Evolutionary conservation across 768 basidiomycete species (phyloP), one percentile per base, ranked within the genome.

Genomic region (Multifurca ochricompacta): DNA sequence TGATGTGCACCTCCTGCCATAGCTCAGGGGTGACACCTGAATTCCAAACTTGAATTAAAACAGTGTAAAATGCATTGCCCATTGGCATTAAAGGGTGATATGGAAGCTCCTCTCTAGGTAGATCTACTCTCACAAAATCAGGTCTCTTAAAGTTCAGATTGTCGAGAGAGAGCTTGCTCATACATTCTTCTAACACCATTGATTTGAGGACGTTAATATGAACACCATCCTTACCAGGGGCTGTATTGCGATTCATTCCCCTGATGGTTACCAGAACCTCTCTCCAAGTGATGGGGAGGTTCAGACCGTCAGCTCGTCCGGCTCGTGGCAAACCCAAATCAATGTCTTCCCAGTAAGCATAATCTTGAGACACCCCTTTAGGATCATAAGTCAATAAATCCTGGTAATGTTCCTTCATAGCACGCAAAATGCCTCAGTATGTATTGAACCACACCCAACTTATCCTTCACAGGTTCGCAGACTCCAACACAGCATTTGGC

Each of bases 1-100:
- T 14, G 4, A 61, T 49, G 9, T 44, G 21, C 2, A 62, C 55
- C 10, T 61, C 54, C 13, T 27, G 25, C 61, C 59, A 60, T 4
- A 21, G 35, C 19, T 13, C 6, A 6, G 25, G 52, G 0, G 30
- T 30, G 2, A 4, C 3, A 2, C 2, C 6, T 3, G 18, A 28
- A 5, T 39, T 8, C 48, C 48, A 48, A 0, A 25, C 8, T 0
- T 13, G 3, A 0, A 6, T 0, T 0, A 48, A 2, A 0, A 48
- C 6, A 2, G 36, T 18, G 9, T 28, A 6, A 36, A 48, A 39
- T 2, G 27, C 36, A 28, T 39, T 48, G 4, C 48, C 48, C 18
- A 48, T 18, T 0, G 11, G 11, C 0, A 18, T 48, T 0, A 28
- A 11, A 0, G 48, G 48, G 6, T 19, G 0, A 3, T 9, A 5